phyloP scores from a whole-genome alignment of 352 stramenopile genomes.

The Pythium aristosporum region DNA sequence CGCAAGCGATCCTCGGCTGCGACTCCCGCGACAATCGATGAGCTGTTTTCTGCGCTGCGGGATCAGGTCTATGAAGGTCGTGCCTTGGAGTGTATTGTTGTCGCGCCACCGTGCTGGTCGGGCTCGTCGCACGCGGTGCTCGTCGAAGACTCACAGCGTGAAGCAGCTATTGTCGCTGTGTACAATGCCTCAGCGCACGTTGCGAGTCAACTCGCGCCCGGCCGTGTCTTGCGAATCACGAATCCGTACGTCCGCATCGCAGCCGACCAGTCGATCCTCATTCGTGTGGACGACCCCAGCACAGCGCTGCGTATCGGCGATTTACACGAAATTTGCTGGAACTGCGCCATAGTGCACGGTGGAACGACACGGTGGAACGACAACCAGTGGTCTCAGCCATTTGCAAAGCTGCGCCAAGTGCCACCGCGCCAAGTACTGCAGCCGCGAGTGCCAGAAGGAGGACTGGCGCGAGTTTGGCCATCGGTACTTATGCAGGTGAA shows the following conservation, averaged over 20 bases:
- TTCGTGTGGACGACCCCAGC: constrained; percentile 4
- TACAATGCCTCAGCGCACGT: background rate
- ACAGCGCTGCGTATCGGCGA: background rate
- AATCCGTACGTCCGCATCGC: constrained; percentile 9
- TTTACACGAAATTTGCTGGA: constrained; percentile 9
- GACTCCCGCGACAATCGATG: constrained; percentile 5
- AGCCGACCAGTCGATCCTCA: background rate
- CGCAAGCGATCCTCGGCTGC: background rate
- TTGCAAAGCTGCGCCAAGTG: constrained; percentile 9
- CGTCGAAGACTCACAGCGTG: constrained; percentile 12
- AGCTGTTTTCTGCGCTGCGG: background rate
- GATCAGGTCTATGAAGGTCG: constrained; percentile 6
- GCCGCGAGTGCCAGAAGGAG: constrained; percentile 14
- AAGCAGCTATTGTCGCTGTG: constrained; percentile 3
- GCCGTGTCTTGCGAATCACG: background rate
- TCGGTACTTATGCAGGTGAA: constrained; percentile 3
- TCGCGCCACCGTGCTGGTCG: background rate
- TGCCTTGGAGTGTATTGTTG: constrained; percentile 6
- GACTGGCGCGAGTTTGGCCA: constrained; percentile 14
- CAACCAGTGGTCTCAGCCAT: background rate
- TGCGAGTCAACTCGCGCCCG: background rate
- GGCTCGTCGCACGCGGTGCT: constrained; percentile 3
- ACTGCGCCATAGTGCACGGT: background rate
- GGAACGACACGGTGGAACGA: no score
- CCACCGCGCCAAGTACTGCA: constrained; percentile 15